Evolutionary conservation across 495 filamentous ascomycete genomes (phyloP), one percentile per base, ranked within the genome.

Genomic region (Immersiella caudata): DNA sequence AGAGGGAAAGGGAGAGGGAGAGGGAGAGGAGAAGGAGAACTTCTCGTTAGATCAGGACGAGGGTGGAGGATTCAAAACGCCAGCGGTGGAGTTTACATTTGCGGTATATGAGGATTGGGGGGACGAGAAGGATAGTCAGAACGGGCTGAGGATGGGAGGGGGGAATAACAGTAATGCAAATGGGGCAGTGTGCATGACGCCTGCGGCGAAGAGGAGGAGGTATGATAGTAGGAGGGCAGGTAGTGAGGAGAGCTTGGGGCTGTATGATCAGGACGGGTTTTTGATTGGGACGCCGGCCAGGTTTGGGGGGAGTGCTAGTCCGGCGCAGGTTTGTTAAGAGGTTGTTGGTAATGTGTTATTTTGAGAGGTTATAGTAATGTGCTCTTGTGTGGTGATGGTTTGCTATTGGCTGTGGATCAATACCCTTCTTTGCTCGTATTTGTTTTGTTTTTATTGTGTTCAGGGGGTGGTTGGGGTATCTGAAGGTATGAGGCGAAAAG

Each of bases 231-330:
- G 61, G n/a, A 56, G 35, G 8, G n/a, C 20, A 12, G 63, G 63
- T 0, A 65, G 63, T 7, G 33, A 57, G 63, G 63, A 65, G 51
- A 65, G 63, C 25, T 18, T 65, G 29, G 63, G 63, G 63, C 4
- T 65, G 63, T 65, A 65, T 50, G 63, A 65, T 27, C 21, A 27
- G 11, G 63, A 65, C 40, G 63, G 63, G 29, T 65, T 65, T 27
- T 25, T 65, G 29, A 65, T 65, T 25, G 6, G 27, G 16, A 65
- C 63, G 21, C 63, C 63, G 21, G 12, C 56, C 29, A 24, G 62
- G 51, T 46, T 46, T 46, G 40, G 40, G 16, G 40, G 40, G 40
- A 18, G 11, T 12, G n/a, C n/a, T n/a, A 46, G 40, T 46, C 40
- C 40, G 40, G 40, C 14, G 40, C 40, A 46, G 40, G 40, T 46